A percentile compares a stretch with the other conserved stretches of the same genome.
phyloP scores from a whole-genome alignment of 2,329 filamentous ascomycete genomes.

The Epichloe baconii region DNA sequence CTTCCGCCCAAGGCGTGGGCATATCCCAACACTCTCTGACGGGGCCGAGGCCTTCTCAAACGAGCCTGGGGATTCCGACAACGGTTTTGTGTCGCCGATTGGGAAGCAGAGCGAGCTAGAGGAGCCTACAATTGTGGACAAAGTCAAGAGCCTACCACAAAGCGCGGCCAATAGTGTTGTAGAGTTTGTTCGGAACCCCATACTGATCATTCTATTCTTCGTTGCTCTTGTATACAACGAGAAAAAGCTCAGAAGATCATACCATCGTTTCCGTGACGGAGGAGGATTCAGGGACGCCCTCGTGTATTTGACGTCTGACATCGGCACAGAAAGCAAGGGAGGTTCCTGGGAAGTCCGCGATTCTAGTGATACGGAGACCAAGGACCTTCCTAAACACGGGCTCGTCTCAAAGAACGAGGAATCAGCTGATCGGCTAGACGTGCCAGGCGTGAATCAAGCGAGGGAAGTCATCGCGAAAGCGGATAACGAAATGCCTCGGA shows the following conservation, averaged over 20 bases:
- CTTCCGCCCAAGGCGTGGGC: conserved; percentile 17
- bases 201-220: conserved; percentile 33
- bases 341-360: background rate
- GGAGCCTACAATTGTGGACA: conserved; percentile 32
- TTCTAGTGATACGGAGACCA: background rate
- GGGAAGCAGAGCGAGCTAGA: conserved; percentile 16
- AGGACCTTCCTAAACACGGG: background rate
- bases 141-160: conserved; percentile 36
- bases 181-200: conserved; percentile 44
- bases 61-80: conserved; percentile 18
- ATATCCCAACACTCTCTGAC: conserved; percentile 25
- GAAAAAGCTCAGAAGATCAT: conserved; percentile 30
- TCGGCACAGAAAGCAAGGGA: background rate
- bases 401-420: background rate
- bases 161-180: conserved; percentile 35
- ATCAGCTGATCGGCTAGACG: background rate
- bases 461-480: background rate
- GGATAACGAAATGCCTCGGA: background rate
- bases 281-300: conserved; percentile 18
- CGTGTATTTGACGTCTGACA: conserved; percentile 4
- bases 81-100: conserved; percentile 20
- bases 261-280: conserved; percentile 20
- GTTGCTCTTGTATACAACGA: conserved; percentile 29
- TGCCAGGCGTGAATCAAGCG: background rate
- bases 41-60: conserved; percentile 15